Evolutionary conservation across 768 basidiomycete genomes (phyloP).

Genomic region (Obba rivulosa): DNA sequence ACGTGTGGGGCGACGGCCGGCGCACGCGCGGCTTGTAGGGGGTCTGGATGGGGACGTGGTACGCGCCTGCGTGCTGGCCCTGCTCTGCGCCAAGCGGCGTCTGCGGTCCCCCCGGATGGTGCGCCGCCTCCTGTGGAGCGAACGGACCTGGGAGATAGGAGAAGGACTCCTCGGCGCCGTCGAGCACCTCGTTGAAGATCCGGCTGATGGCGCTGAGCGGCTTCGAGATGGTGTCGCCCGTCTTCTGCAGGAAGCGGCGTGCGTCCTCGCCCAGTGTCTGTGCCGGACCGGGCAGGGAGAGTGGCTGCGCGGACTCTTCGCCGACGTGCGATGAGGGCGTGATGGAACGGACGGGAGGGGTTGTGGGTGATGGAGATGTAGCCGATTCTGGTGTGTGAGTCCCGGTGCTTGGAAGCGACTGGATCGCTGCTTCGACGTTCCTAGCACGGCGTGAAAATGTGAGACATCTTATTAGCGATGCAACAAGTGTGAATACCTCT

Average conservation of each 20-base stretch:
- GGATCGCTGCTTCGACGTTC: slow-evolving; percentile 60
- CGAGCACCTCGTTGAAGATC: slow-evolving; percentile 81
- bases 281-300: slow-evolving; percentile 53
- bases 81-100: slow-evolving; percentile 35
- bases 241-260: slow-evolving; percentile 78
- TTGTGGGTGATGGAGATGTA: slow-evolving; percentile 27
- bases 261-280: slow-evolving; percentile 63
- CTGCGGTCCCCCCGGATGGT: slow-evolving; percentile 40
- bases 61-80: slow-evolving; percentile 11
- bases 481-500: slow-evolving; percentile 39
- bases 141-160: slow-evolving; percentile 65
- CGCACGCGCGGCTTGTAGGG: slow-evolving; percentile 75
- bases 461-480: background rate
- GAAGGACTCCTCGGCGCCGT: slow-evolving; percentile 62
- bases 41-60: slow-evolving; percentile 37
- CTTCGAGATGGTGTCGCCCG: slow-evolving; percentile 86
- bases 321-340: slow-evolving; percentile 51
- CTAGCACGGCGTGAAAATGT: slow-evolving; percentile 14
- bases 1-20: slow-evolving; percentile 24
- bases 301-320: slow-evolving; percentile 84
- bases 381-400: slow-evolving; percentile 25
- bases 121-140: slow-evolving; percentile 58
- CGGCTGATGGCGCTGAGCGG: slow-evolving; percentile 86
- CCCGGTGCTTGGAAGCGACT: slow-evolving; percentile 36
- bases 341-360: slow-evolving; percentile 18